These are phyloP conservation scores for Clathrus columnatus DNA, from an alignment of 768 basidiomycete genomes.

Conservation along the genomic window DNA sequence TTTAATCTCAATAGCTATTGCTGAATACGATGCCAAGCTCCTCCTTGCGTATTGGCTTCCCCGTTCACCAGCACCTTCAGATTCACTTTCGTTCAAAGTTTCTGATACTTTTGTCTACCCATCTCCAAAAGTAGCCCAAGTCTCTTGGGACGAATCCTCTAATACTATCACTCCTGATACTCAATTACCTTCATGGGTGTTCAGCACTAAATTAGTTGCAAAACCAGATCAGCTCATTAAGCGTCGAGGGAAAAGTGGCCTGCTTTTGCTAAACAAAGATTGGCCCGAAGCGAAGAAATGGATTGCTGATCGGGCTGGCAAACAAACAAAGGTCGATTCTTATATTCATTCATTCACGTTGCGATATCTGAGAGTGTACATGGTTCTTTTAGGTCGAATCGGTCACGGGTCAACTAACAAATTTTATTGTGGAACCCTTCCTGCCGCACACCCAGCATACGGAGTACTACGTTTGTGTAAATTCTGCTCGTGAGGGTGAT, in stretches of 20 bases:
- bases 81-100: constrained; percentile 30
- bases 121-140: constrained; percentile 73
- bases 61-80: constrained; percentile 72
- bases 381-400: constrained; percentile 64
- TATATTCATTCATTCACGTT: constrained; percentile 12
- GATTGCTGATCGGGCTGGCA: constrained; percentile 84
- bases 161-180: constrained; percentile 49
- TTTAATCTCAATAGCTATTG: constrained; percentile 48
- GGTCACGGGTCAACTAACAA: constrained; percentile 90
- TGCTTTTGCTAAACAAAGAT: constrained; percentile 87
- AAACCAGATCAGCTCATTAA: constrained; percentile 99
- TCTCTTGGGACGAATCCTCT: constrained; percentile 68
- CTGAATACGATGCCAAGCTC: constrained; percentile 98
- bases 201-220: constrained; percentile 80
- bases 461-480: constrained; percentile 98
- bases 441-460: constrained; percentile 87
- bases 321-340: constrained; percentile 72
- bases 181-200: constrained; percentile 71
- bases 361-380: constrained; percentile 10
- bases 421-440: constrained; percentile 99
- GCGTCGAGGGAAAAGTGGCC: constrained; percentile 95
- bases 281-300: constrained; percentile 84
- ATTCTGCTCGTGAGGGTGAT: constrained; percentile 89
- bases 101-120: constrained; percentile 49
- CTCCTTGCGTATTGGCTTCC: constrained; percentile 96